These are phyloP conservation scores for Penicillium aurantiogriseum DNA, from an alignment of 2,329 filamentous ascomycete species.

Conservation along the genomic window DNA sequence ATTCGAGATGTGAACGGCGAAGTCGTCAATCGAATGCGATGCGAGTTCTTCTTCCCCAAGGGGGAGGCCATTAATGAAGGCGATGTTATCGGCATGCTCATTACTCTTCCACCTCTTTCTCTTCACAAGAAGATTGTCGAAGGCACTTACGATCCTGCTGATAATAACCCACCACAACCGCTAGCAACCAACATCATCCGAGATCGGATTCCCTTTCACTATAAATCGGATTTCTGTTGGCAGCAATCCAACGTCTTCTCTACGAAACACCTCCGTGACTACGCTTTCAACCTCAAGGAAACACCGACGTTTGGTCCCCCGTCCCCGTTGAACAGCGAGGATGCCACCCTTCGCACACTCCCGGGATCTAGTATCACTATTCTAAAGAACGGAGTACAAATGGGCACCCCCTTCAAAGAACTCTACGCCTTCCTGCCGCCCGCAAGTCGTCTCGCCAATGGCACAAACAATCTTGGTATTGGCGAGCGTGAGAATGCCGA, in stretches of 20 bases:
- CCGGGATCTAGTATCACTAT: conserved; percentile 83
- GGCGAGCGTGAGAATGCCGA: conserved; percentile 84
- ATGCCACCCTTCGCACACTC: conserved; percentile 78
- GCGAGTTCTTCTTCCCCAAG: conserved; percentile 81
- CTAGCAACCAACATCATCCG: conserved; percentile 79
- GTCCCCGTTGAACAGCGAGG: conserved; percentile 61
- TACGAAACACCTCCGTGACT: conserved; percentile 82
- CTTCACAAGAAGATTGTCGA: conserved; percentile 86
- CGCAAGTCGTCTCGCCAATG: conserved; percentile 60
- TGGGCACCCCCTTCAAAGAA: conserved; percentile 85
- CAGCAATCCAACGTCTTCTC: conserved; percentile 65
- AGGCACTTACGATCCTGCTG: conserved; percentile 81
- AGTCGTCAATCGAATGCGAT: conserved; percentile 88
- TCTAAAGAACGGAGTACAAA: conserved; percentile 85
- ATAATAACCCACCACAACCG: conserved; percentile 56
- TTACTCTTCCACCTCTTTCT: conserved; percentile 79
- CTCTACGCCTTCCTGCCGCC: conserved; percentile 89
- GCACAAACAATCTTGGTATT: conserved; percentile 47
- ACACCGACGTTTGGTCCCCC: conserved; percentile 50
- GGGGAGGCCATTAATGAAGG: conserved; percentile 80
- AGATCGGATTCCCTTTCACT: conserved; percentile 90
- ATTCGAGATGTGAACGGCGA: conserved; percentile 87
- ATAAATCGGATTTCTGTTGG: conserved; percentile 91
- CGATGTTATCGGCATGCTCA: conserved; percentile 91
- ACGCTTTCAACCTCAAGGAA: conserved; percentile 47